Conservation (phyloP, 2,329 filamentous ascomycete genomes). For the Dothideomycetes sp. region DNA sequence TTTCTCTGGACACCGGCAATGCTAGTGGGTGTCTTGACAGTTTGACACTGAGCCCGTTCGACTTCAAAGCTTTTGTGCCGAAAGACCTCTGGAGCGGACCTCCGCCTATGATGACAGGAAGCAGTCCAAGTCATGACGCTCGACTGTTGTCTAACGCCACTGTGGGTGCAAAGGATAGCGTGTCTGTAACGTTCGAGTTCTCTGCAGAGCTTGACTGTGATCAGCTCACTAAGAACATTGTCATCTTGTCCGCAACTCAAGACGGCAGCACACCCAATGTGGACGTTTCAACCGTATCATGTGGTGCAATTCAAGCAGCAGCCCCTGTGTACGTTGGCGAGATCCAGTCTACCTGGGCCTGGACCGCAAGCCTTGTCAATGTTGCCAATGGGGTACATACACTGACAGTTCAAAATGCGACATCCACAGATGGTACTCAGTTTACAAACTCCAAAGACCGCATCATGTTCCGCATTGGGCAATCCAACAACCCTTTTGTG, state of each 20-base stretch:
- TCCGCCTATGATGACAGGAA: constrained; percentile 47
- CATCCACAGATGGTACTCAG: constrained; percentile 27
- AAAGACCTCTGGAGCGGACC: constrained; percentile 38
- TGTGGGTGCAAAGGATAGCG: constrained; percentile 25
- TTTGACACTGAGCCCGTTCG: constrained; percentile 44
- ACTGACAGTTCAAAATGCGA: constrained; percentile 45
- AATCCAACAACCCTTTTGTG: constrained; percentile 47
- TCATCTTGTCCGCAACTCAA: constrained; percentile 43
- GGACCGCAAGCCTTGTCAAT: constrained; percentile 40
- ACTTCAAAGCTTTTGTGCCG: constrained; percentile 50
- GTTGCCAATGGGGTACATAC: constrained; percentile 52
- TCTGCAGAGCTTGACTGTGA: constrained; percentile 51
- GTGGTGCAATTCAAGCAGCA: constrained; percentile 27
- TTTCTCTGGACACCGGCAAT: constrained; percentile 36
- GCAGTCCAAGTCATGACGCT: constrained; percentile 50
- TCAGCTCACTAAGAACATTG: constrained; percentile 38
- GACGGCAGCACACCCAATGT: constrained; percentile 32
- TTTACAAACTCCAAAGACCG: constrained; percentile 44
- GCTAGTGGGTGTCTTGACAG: constrained; percentile 46
- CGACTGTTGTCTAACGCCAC: constrained; percentile 41
- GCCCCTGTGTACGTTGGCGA: constrained; percentile 34
- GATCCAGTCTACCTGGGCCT: constrained; percentile 43
- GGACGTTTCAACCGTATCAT: constrained; percentile 34
- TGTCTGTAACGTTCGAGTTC: constrained; percentile 47
- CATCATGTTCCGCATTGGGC: constrained; percentile 51